These are phyloP conservation scores for Orbilia quercus DNA, from an alignment of 2,329 filamentous ascomycete species.

Conservation along the genomic window DNA sequence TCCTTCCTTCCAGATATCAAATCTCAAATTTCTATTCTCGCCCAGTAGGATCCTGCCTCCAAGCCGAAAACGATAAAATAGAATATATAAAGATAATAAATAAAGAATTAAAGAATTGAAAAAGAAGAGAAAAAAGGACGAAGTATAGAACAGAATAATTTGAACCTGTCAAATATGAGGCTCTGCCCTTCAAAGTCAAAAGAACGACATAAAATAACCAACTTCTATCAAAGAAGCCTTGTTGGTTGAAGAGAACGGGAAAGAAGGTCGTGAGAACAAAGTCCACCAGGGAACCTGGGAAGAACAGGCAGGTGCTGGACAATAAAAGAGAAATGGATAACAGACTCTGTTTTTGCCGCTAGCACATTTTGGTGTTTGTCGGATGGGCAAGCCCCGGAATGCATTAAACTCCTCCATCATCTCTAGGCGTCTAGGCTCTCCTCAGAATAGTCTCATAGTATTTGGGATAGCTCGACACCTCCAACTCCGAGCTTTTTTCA, in stretches of 20 bases:
- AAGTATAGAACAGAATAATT: constrained; percentile 43
- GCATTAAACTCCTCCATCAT: constrained; percentile 12
- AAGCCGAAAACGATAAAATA: constrained; percentile 9
- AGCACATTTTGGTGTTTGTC: constrained; percentile 1
- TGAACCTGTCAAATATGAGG: constrained; percentile 41
- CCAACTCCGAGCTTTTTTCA: constrained; percentile 11
- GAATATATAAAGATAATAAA: constrained; percentile 25
- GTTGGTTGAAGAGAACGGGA: constrained; percentile 24
- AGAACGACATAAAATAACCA: constrained; percentile 40
- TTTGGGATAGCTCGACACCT: constrained; percentile 16
- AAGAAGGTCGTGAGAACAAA: constrained; percentile 41
- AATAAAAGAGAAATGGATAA: constrained; percentile 41
- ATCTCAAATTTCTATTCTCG: constrained; percentile 19
- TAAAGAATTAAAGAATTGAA: not conserved
- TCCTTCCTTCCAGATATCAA: constrained; percentile 3
- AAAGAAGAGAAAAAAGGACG: constrained; percentile 19
- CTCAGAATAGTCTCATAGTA: constrained; percentile 48
- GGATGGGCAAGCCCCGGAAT: constrained; percentile 6
- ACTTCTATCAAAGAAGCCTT: constrained; percentile 50
- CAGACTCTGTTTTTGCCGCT: constrained; percentile 8
- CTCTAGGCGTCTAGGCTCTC: constrained; percentile 19
- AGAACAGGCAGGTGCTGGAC: constrained; percentile 16
- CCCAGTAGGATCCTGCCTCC: constrained; percentile 36
- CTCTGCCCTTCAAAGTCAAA: constrained; percentile 42
- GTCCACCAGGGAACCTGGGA: constrained; percentile 25